phyloP scores from a whole-genome alignment of 176 grass and related monocot species.

The Phoenix roebelenii region DNA sequence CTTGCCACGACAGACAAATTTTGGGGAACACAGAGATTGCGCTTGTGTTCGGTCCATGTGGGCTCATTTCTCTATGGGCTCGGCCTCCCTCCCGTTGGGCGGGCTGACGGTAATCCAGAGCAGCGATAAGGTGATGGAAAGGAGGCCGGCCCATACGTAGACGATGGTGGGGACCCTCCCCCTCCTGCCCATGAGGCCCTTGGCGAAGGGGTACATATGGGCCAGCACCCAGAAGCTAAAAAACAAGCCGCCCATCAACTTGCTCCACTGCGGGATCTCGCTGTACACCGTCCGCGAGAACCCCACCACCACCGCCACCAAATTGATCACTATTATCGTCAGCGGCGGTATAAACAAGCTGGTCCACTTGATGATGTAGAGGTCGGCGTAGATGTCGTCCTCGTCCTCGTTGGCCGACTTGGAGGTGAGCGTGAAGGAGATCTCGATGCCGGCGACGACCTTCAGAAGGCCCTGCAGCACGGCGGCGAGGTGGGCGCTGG shows the following conservation, averaged over 20 bases:
- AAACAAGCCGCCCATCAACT: constrained; percentile 27
- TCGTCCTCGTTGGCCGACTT: constrained; percentile 25
- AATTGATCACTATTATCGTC: constrained; percentile 20
- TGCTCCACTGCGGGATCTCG: constrained; percentile 25
- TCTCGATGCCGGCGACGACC: constrained; percentile 33
- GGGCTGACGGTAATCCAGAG: constrained; percentile 28
- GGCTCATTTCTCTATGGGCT: too few species aligned
- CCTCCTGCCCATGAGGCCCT: constrained; percentile 23
- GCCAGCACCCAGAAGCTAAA: constrained; percentile 32
- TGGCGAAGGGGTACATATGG: constrained; percentile 29
- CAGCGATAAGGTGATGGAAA: constrained; percentile 19
- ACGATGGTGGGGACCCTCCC: constrained; percentile 22
- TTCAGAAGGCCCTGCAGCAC: constrained; percentile 35
- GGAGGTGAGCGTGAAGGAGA: constrained; percentile 36
- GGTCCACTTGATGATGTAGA: constrained; percentile 31
- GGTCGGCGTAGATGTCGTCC: constrained; percentile 28
- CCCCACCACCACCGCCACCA: constrained; percentile 15
- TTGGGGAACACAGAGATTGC: too few species aligned
- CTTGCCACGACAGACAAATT: too few species aligned
- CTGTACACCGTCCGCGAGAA: constrained; percentile 25
- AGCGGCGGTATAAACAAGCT: constrained; percentile 34
- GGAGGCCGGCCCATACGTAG: constrained; percentile 23
- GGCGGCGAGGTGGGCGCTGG: constrained; percentile 29
- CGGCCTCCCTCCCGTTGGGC: not conserved
- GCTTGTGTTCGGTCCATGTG: too few species aligned